These are phyloP conservation scores for Acidiella bohemica DNA, from an alignment of 495 filamentous ascomycete species.

Conservation along the genomic window DNA sequence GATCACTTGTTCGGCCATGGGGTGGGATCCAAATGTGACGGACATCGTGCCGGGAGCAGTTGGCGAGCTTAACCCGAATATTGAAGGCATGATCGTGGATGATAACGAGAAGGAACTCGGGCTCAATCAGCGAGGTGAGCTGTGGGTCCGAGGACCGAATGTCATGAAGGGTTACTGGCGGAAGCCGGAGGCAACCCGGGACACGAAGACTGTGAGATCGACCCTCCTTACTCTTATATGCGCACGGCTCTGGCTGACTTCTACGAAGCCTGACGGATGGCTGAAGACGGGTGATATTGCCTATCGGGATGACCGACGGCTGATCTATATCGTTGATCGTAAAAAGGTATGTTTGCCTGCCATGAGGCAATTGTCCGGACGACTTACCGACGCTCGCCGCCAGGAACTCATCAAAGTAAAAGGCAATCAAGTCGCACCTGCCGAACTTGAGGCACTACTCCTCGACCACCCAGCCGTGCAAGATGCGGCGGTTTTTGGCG, in stretches of 20 bases:
- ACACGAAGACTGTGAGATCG: conserved; percentile 24
- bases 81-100: conserved; percentile 46
- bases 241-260: no score
- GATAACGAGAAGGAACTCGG: conserved; percentile 26
- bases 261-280: conserved; percentile 29
- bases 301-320: conserved; percentile 23
- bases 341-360: conserved; percentile 24
- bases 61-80: conserved; percentile 58
- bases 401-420: conserved; percentile 33
- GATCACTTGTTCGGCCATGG: conserved; percentile 48
- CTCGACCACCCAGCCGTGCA: conserved; percentile 27
- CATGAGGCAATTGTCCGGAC: background rate
- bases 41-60: conserved; percentile 32
- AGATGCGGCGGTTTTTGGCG: conserved; percentile 30
- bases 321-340: conserved; percentile 31
- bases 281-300: conserved; percentile 31
- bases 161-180: conserved; percentile 34
- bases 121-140: conserved; percentile 23
- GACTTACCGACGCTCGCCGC: background rate
- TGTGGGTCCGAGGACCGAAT: conserved; percentile 28
- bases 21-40: conserved; percentile 43
- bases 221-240: no score
- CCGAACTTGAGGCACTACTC: conserved; percentile 30
- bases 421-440: conserved; percentile 45
- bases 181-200: conserved; percentile 27